Percentiles rank a stretch among this genome's conserved stretches.
phyloP scores from a whole-genome alignment of 2,329 filamentous ascomycete genomes.

The Xylariaceae sp. region DNA sequence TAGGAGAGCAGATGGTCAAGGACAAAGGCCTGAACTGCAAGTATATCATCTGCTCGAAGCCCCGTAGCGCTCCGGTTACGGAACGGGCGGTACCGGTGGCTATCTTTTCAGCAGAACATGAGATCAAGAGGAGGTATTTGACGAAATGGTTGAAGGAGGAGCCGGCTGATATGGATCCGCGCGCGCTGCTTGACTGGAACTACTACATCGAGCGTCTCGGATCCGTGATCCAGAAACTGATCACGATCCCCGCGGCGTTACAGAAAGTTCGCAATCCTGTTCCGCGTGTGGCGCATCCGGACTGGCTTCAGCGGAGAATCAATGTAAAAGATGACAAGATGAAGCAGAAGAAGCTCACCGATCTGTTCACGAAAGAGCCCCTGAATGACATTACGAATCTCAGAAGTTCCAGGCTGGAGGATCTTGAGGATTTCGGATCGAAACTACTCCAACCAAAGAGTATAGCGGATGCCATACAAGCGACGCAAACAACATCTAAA shows the following conservation, averaged over 20 bases:
- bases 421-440: conserved; percentile 77
- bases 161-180: conserved; percentile 81
- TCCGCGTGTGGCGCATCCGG: conserved; percentile 85
- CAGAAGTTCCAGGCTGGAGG: conserved; percentile 50
- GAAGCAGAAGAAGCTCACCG: conserved; percentile 98
- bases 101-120: conserved; percentile 91
- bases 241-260: conserved; percentile 93
- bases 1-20: conserved; percentile 98
- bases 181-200: conserved; percentile 88
- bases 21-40: conserved; percentile 99
- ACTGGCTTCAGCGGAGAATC: conserved; percentile 92
- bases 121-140: conserved; percentile 81
- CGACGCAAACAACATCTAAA: conserved; percentile 50
- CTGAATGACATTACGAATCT: conserved; percentile 68
- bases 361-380: conserved; percentile 71
- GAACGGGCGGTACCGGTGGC: conserved; percentile 91
- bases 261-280: conserved; percentile 95
- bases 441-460: conserved; percentile 62
- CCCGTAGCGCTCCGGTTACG: conserved; percentile 85
- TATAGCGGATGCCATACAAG: conserved; percentile 47
- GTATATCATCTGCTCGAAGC: conserved; percentile 91
- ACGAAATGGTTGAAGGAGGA: conserved; percentile 96
- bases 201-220: conserved; percentile 96
- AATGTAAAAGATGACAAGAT: conserved; percentile 94
- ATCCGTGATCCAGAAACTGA: conserved; percentile 96